These are phyloP conservation scores for Aspergillus neoniger DNA, from an alignment of 2,329 filamentous ascomycete species.

Conservation along the genomic window DNA sequence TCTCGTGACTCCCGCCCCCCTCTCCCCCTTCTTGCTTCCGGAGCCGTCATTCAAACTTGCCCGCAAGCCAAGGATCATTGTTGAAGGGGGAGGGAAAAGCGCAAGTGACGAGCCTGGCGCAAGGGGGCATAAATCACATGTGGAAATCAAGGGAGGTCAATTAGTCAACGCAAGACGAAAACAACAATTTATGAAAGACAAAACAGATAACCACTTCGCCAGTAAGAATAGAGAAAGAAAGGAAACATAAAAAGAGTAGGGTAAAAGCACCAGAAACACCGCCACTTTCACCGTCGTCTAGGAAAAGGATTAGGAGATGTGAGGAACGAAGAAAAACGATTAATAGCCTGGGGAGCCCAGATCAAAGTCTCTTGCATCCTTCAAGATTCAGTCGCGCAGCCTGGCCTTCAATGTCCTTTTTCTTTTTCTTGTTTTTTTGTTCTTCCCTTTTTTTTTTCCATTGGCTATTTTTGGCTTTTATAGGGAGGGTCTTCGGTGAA, in stretches of 20 bases:
- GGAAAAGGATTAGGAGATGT: slow-evolving; percentile 34
- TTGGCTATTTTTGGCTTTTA: slow-evolving; percentile 15
- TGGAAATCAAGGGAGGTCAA: slow-evolving; percentile 22
- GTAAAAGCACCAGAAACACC: slow-evolving; percentile 42
- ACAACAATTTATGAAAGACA: slow-evolving; percentile 26
- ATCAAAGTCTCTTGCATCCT: slow-evolving; percentile 32
- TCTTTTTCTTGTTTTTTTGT: slow-evolving; percentile 24
- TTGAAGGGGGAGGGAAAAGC: slow-evolving; percentile 12
- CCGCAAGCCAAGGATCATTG: slow-evolving; percentile 15
- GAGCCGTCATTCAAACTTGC: slow-evolving; percentile 17
- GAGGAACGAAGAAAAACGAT: slow-evolving; percentile 29
- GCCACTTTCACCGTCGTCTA: slow-evolving; percentile 40
- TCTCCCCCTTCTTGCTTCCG: slow-evolving; percentile 11
- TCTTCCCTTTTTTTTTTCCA: slow-evolving; percentile 17
- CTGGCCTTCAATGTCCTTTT: slow-evolving; percentile 21
- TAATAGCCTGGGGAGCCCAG: slow-evolving; percentile 31
- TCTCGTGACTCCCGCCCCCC: slow-evolving; percentile 3
- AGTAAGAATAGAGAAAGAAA: slow-evolving; percentile 26
- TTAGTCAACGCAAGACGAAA: slow-evolving; percentile 25
- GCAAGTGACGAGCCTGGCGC: slow-evolving; percentile 17
- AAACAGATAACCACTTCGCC: slow-evolving; percentile 38
- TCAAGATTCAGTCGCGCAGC: slow-evolving; percentile 24
- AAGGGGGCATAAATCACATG: slow-evolving; percentile 25
- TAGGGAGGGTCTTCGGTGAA: slow-evolving; percentile 15
- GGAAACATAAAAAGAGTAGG: slow-evolving; percentile 15